phyloP scores from a whole-genome alignment of 768 basidiomycete genomes.

The Solioccasus polychromus region DNA sequence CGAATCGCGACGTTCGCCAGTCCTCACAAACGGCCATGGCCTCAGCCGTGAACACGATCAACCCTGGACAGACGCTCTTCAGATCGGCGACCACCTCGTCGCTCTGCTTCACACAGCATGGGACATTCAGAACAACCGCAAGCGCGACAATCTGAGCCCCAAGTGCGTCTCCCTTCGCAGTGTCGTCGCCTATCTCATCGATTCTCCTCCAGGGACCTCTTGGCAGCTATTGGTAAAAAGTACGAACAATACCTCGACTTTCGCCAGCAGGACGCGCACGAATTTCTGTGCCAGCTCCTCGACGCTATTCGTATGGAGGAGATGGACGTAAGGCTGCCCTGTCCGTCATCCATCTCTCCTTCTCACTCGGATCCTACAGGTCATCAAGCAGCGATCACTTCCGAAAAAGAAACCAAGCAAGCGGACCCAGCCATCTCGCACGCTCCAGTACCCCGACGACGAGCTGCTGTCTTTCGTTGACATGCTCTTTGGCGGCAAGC shows the following conservation, averaged over 20 bases:
- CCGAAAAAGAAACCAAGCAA: slow-evolving; percentile 38
- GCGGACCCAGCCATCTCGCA: slow-evolving; percentile 9
- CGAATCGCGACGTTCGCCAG: slow-evolving; percentile 55
- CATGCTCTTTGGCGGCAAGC: slow-evolving; percentile 85
- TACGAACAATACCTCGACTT: slow-evolving; percentile 95
- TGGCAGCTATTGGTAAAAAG: slow-evolving; percentile 72
- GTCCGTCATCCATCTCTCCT: neutral
- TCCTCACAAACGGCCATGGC: slow-evolving; percentile 61
- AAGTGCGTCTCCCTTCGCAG: slow-evolving; percentile 45
- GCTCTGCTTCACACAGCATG: slow-evolving; percentile 60
- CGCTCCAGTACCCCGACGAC: slow-evolving; percentile 31
- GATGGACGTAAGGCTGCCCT: slow-evolving; percentile 58
- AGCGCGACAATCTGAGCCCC: slow-evolving; percentile 58
- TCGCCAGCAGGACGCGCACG: slow-evolving; percentile 94
- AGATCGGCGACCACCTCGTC: slow-evolving; percentile 68
- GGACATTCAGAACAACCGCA: slow-evolving; percentile 52
- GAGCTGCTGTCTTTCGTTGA: slow-evolving; percentile 75
- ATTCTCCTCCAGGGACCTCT: slow-evolving; percentile 45
- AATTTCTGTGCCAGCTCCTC: slow-evolving; percentile 83
- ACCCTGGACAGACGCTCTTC: slow-evolving; percentile 57
- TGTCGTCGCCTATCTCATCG: neutral
- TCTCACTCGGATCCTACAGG: slow-evolving; percentile 38
- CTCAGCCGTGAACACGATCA: slow-evolving; percentile 49
- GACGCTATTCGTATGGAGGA: slow-evolving; percentile 97
- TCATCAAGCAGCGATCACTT: slow-evolving; percentile 69